Evolutionary conservation across 2,329 filamentous ascomycete species (phyloP).

Genomic region (Gaeumannomyces tritici): DNA sequence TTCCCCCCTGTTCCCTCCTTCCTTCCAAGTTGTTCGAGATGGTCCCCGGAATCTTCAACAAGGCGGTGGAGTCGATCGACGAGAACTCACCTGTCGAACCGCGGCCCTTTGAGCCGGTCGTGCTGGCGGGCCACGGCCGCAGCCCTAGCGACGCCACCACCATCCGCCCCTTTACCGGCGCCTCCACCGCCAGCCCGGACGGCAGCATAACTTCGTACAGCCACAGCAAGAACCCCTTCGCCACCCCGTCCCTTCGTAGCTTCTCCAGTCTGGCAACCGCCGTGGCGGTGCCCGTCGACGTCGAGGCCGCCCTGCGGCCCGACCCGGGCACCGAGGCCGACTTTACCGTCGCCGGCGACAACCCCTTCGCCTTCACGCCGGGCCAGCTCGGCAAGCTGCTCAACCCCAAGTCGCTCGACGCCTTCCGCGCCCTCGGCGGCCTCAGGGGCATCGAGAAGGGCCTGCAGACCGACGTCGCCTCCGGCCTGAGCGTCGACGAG

Average conservation of each 20-base stretch:
- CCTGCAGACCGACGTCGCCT: constrained; percentile 51
- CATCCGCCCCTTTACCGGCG: not conserved
- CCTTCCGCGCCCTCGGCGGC: constrained; percentile 68
- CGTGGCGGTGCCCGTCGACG: constrained; percentile 5
- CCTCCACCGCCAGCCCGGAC: constrained; percentile 7
- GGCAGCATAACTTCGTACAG: constrained; percentile 13
- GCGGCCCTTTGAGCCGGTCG: not conserved
- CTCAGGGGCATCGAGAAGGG: constrained; percentile 65
- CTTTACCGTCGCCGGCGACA: constrained; percentile 52
- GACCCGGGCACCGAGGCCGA: constrained; percentile 64
- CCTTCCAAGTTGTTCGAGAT: constrained; percentile 27
- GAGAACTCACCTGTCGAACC: not conserved
- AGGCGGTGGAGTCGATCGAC: constrained; percentile 9
- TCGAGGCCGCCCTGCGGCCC: constrained; percentile 51
- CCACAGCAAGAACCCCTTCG: constrained; percentile 11
- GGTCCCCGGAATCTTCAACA: constrained; percentile 53
- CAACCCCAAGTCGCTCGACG: constrained; percentile 68
- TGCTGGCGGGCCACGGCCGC: not conserved
- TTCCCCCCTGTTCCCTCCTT: not conserved
- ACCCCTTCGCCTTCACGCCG: constrained; percentile 63
- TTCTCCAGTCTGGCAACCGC: not conserved
- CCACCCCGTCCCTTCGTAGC: not conserved
- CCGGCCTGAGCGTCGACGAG: constrained; percentile 67
- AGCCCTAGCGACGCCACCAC: not conserved
- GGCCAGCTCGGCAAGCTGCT: constrained; percentile 68